Conservation (phyloP, 495 filamentous ascomycete species). For the Aspergillus bertholletiae region DNA sequence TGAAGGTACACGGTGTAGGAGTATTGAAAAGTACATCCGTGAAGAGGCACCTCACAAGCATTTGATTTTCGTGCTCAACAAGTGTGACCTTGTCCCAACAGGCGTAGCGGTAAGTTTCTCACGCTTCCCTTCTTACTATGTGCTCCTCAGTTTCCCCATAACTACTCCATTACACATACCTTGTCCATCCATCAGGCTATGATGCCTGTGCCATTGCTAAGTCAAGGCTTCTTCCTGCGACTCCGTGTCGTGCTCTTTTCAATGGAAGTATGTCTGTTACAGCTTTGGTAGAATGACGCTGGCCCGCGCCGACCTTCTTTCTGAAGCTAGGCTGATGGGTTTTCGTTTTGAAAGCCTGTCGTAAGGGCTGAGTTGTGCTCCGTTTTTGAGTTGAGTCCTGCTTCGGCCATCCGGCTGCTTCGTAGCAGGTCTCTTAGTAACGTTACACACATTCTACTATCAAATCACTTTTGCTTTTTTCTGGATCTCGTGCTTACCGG, state of each 20-base stretch:
- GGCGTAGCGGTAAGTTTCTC: slow-evolving; percentile 80
- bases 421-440: slow-evolving; percentile 94
- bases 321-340: slow-evolving; percentile 62
- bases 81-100: slow-evolving; percentile 93
- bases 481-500: slow-evolving; percentile 13
- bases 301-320: slow-evolving; percentile 64
- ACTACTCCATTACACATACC: slow-evolving; percentile 6
- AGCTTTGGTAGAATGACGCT: slow-evolving; percentile 89
- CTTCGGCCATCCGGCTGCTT: slow-evolving; percentile 41
- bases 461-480: slow-evolving; percentile 4
- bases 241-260: slow-evolving; percentile 37
- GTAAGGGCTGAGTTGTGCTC: slow-evolving; percentile 58
- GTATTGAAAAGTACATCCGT: slow-evolving; percentile 87
- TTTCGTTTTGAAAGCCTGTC: slow-evolving; percentile 77
- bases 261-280: slow-evolving; percentile 92
- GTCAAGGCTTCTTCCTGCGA: slow-evolving; percentile 86
- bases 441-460: slow-evolving; percentile 84
- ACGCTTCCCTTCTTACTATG: slow-evolving; percentile 12
- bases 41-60: slow-evolving; percentile 96
- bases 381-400: slow-evolving; percentile 87
- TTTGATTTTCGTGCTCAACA: slow-evolving; percentile 88
- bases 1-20: slow-evolving; percentile 81
- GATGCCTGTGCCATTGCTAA: slow-evolving; percentile 65
- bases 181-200: slow-evolving; percentile 11
- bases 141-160: slow-evolving; percentile 6